Conservation (phyloP, 805 yeast species). For the Lipomyces yamanashiensis region DNA sequence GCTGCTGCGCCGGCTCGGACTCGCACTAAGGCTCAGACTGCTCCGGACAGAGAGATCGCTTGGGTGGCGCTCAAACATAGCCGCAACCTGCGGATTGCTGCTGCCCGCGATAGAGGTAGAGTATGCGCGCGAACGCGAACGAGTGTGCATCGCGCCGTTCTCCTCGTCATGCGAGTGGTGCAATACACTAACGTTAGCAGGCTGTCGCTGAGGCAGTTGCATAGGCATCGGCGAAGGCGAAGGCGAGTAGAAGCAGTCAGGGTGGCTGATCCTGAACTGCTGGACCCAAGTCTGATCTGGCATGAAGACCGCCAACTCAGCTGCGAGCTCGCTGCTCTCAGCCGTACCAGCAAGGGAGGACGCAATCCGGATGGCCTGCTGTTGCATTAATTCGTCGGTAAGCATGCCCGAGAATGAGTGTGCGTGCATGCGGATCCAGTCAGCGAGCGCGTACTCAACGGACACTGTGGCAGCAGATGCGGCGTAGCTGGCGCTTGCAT, state of each 20-base stretch:
- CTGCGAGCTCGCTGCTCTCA: neutral
- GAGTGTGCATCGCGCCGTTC: conserved; percentile 4
- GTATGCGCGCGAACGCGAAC: conserved; percentile 10
- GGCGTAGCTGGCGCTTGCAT: neutral
- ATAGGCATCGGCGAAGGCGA: conserved; percentile 8
- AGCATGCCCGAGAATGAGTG: neutral
- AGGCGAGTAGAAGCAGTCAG: conserved; percentile 16
- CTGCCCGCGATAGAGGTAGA: neutral
- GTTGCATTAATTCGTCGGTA: conserved; percentile 9
- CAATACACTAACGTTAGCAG: too few relatives aligned
- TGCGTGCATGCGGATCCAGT: conserved; percentile 20
- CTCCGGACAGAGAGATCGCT: neutral
- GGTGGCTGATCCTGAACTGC: conserved; percentile 22
- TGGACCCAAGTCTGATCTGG: conserved; percentile 25
- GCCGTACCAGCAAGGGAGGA: neutral
- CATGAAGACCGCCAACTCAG: conserved; percentile 7
- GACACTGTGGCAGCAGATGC: neutral
- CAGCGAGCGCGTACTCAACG: conserved; percentile 10
- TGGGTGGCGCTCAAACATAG: neutral
- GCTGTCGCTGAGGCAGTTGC: neutral
- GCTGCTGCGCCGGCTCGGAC: too few relatives aligned
- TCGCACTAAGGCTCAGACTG: too few relatives aligned
- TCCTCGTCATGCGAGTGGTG: neutral
- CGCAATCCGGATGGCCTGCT: neutral
- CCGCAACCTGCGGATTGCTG: conserved; percentile 2